Evolutionary conservation across 2,329 filamentous ascomycete genomes (phyloP).

Genomic region (Penicillium sp.): DNA sequence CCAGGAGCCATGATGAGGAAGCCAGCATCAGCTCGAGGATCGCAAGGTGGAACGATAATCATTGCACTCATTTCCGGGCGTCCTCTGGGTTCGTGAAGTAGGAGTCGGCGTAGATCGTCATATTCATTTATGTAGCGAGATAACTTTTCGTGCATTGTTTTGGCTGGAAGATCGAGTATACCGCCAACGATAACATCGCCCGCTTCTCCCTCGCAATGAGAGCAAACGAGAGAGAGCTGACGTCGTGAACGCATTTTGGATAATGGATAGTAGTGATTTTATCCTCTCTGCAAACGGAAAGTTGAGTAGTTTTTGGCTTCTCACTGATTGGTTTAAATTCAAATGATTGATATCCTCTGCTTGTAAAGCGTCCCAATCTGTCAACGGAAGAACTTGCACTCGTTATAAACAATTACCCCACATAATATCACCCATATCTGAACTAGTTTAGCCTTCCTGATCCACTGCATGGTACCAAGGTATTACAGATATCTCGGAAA

Average conservation of each 20-base stretch:
- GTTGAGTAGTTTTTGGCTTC: background rate
- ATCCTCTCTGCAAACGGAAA: no score
- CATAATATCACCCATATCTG: no score
- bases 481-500: background rate
- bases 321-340: background rate
- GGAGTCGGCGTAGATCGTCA: constrained; percentile 46
- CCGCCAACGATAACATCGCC: constrained; percentile 56
- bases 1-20: constrained; percentile 53
- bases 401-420: no score
- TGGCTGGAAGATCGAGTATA: constrained; percentile 44
- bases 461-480: no score
- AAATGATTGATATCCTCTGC: background rate
- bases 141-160: constrained; percentile 56
- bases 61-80: constrained; percentile 45
- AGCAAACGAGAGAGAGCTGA: background rate
- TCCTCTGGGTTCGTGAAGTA: constrained; percentile 53
- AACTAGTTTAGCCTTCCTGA: no score
- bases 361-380: background rate
- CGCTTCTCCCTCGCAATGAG: constrained; percentile 39
- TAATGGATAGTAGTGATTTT: no score
- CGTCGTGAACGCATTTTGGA: constrained; percentile 1
- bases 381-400: background rate
- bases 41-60: constrained; percentile 48
- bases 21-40: constrained; percentile 48
- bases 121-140: constrained; percentile 44